Evolutionary conservation across 306 rosid genomes (phyloP), one percentile per base, ranked within the genome.

Genomic region (Cucurbita maxima): DNA sequence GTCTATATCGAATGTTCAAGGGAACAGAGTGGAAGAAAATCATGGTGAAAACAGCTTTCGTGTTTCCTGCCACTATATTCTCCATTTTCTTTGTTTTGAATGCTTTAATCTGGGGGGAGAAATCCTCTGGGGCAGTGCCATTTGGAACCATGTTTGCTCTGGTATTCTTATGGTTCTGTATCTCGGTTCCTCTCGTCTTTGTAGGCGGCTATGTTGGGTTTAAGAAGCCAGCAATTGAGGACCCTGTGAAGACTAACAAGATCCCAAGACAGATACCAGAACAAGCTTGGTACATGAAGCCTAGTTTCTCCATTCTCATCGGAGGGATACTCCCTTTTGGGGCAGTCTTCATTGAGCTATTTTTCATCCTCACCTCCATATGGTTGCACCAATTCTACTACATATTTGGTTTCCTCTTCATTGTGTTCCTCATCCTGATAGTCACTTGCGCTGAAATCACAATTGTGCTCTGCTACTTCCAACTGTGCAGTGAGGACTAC

Each of bases 71-170:
- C 36, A 76, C 61, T 52, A 75, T 82, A 67, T 90, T 94, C 51
- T 79, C 81, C 48, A 83, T 90, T 74, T 92, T 92, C 84, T 90
- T 90, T 59, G 82, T 94, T 52, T 76, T 94, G 78, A 94, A 90
- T 83, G 96, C 89, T 78, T 79, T 94, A 76, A 94, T 94, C 55
- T 90, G 97, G 98, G 98, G 94, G 0, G 83, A 94, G 74, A 86
- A 80, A 72, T 93, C 98, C 22, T 93, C 96, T 13, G 96, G 98
- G 60, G 98, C 98, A 41, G 97, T 93, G 38, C 98, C 98, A 12
- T 93, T 93, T 11, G 98, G 98, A 55, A 90, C 98, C 72, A 90
- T 93, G 98, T 88, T 90, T 85, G 94, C 97, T 18, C 88, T 94
- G 73, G 97, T 94, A 67, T 80, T 85, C 78, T 82, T 90, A 76